A percentile compares a stretch with the other conserved stretches of the same genome.
Evolutionary conservation across 192 early-diverging fungal genomes (phyloP).

Genomic region (Rhizophagus clarus): DNA sequence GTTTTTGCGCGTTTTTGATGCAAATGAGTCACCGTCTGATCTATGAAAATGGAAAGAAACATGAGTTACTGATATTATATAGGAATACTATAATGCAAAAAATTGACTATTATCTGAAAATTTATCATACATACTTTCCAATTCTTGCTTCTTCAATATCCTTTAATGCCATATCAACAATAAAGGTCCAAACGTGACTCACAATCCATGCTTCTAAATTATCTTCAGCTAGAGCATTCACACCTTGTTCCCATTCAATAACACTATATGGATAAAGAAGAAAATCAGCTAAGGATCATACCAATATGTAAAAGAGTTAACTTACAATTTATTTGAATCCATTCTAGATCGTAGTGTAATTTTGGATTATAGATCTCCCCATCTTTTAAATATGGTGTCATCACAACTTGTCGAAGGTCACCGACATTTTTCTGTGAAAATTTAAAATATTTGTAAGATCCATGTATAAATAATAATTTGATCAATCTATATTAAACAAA

Average conservation of each 20-base stretch:
- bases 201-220: conserved; percentile 22
- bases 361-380: conserved; percentile 12
- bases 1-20: not conserved
- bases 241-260: conserved; percentile 1
- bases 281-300: not conserved
- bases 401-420: not conserved
- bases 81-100: not conserved
- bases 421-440: conserved; percentile 7
- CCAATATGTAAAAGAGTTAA: conserved; percentile 4
- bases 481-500: conserved; percentile 19
- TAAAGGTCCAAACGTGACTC: conserved; percentile 5
- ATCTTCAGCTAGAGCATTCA: not conserved
- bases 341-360: not conserved
- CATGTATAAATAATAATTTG: not conserved
- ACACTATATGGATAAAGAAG: conserved; percentile 9
- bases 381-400: conserved; percentile 19
- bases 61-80: not conserved
- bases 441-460: not conserved
- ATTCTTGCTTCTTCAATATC: conserved; percentile 11
- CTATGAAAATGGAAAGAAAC: not conserved
- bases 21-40: conserved; percentile 13
- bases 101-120: not conserved
- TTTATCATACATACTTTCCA: not conserved
- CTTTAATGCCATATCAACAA: conserved; percentile 17
- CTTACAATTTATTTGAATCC: conserved; percentile 23